These are phyloP conservation scores for Xylaria multiplex DNA, from an alignment of 2,329 filamentous ascomycete genomes.

Conservation along the genomic window DNA sequence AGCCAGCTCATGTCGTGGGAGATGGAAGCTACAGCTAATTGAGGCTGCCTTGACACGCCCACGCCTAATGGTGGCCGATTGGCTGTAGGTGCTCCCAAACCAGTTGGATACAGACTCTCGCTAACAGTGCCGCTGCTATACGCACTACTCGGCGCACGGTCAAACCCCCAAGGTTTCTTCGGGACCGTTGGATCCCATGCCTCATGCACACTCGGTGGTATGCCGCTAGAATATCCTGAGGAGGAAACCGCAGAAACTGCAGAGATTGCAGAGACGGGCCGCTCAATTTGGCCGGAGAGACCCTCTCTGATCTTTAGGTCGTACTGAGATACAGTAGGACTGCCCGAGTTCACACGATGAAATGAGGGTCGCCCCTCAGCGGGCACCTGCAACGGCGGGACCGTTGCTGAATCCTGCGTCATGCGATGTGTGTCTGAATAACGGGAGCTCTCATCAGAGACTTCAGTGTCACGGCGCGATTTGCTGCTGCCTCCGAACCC, in stretches of 20 bases:
- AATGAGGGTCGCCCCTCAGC: conserved; percentile 64
- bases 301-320: conserved; percentile 64
- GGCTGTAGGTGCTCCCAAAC: conserved; percentile 50
- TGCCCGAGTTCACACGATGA: conserved; percentile 73
- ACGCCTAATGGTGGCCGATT: conserved; percentile 43
- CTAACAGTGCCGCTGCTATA: conserved; percentile 56
- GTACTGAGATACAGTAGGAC: conserved; percentile 74
- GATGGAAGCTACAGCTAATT: conserved; percentile 60
- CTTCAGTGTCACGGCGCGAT: conserved; percentile 60
- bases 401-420: conserved; percentile 74
- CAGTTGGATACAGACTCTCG: conserved; percentile 54
- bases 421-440: conserved; percentile 64
- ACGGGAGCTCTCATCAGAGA: conserved; percentile 65
- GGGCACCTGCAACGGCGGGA: conserved; percentile 75
- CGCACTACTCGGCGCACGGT: conserved; percentile 62
- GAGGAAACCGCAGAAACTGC: conserved; percentile 59
- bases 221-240: conserved; percentile 70
- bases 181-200: conserved; percentile 61
- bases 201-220: conserved; percentile 71
- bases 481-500: conserved; percentile 59
- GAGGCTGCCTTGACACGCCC: conserved; percentile 61
- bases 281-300: conserved; percentile 70
- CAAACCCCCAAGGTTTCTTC: conserved; percentile 60
- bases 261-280: conserved; percentile 63
- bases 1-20: conserved; percentile 82